Conservation (phyloP, 108 stramenopile genomes). For the Nannochloropsis oceanica region DNA sequence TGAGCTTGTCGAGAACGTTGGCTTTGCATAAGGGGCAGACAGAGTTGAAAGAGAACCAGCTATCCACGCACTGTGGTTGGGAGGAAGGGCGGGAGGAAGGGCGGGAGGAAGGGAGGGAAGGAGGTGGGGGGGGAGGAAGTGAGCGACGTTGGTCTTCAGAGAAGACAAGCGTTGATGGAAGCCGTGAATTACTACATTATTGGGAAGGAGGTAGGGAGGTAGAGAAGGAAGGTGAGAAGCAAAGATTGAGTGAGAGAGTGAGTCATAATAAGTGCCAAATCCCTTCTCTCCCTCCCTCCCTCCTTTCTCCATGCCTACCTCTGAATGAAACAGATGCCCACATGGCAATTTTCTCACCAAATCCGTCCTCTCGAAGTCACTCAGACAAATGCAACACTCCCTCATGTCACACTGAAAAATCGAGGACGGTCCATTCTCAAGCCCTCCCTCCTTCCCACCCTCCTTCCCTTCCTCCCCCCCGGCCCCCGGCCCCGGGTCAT, state of each 20-base stretch:
- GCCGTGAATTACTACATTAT: too few species aligned
- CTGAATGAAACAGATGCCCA: not conserved
- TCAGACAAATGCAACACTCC: not conserved
- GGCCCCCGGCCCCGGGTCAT: not conserved
- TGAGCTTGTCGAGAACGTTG: not conserved
- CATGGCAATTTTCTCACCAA: not conserved
- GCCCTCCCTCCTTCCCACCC: not conserved
- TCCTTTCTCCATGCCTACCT: not conserved
- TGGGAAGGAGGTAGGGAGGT: not conserved
- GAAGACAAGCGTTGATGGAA: too few species aligned
- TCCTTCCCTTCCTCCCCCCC: too few species aligned
- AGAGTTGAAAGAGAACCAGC: not conserved
- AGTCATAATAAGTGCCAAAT: not conserved
- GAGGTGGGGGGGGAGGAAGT: too few species aligned
- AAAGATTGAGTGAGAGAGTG: not conserved
- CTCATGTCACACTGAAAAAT: too few species aligned
- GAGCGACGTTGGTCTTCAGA: too few species aligned
- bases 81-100: too few species aligned
- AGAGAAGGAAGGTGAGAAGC: not conserved
- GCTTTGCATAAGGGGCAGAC: not conserved
- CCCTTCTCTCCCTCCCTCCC: not conserved
- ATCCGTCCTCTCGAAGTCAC: not conserved
- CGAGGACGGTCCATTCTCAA: too few species aligned
- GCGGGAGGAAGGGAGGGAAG: too few species aligned
- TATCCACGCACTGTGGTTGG: not conserved